Conservation (phyloP, 176 grass and related monocot genomes). For the Eleusine coracana region DNA sequence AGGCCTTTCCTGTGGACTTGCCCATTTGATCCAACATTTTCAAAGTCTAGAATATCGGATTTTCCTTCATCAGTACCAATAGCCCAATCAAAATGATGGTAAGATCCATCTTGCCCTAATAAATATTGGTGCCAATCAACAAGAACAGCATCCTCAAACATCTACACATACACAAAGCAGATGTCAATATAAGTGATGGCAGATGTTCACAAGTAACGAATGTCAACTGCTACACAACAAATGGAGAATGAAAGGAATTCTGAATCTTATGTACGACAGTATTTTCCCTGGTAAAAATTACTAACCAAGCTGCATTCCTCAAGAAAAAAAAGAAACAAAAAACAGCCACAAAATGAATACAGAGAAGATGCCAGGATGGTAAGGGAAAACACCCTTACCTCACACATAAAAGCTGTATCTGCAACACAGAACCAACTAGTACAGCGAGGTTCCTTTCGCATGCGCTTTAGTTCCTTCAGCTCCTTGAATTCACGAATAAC, state of each 20-base stretch:
- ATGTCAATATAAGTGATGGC: not conserved
- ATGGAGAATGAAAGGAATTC: not conserved
- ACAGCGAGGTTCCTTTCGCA: constrained; percentile 71
- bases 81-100: constrained; percentile 85
- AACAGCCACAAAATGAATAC: not conserved
- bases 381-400: constrained; percentile 47
- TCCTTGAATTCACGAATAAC: constrained; percentile 95
- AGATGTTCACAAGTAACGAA: not conserved
- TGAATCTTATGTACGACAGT: not conserved
- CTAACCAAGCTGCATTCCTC: not conserved
- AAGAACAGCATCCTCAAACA: constrained; percentile 70
- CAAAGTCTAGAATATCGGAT: constrained; percentile 69
- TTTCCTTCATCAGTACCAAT: constrained; percentile 83
- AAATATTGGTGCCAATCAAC: constrained; percentile 78
- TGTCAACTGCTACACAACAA: not conserved
- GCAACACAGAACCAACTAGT: constrained; percentile 84
- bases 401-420: constrained; percentile 77
- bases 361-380: not conserved
- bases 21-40: constrained; percentile 73
- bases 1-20: constrained; percentile 62
- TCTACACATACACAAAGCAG: constrained; percentile 44
- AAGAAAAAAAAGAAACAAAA: not conserved
- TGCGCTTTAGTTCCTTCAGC: constrained; percentile 84
- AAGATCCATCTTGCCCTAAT: constrained; percentile 47
- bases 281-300: not conserved